phyloP scores from a whole-genome alignment of 345 rosid genomes.

The Eucalyptus lansdowneana region DNA sequence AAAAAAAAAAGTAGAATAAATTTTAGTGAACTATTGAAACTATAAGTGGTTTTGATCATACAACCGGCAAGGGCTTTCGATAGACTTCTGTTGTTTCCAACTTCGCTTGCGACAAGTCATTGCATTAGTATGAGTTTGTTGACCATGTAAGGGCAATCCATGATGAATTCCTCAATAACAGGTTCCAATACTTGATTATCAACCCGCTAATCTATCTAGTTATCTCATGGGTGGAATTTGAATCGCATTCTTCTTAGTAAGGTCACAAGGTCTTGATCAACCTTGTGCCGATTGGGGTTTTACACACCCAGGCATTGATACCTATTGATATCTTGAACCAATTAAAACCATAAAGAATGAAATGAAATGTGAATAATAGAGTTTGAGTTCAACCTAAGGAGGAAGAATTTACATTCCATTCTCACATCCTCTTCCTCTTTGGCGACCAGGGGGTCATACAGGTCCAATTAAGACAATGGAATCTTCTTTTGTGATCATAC shows the following conservation, averaged over 20 bases:
- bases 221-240: background rate
- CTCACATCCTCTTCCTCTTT: background rate
- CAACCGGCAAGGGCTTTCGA: too few relatives aligned
- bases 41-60: too few relatives aligned
- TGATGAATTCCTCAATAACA: too few relatives aligned
- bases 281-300: background rate
- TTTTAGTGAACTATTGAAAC: too few relatives aligned
- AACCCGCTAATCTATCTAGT: background rate
- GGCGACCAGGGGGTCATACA: background rate
- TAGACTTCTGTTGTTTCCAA: too few relatives aligned
- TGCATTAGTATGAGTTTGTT: too few relatives aligned
- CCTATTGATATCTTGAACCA: background rate
- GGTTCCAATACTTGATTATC: background rate
- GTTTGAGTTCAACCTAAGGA: background rate
- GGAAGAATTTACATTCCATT: background rate
- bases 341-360: background rate
- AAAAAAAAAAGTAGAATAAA: too few relatives aligned
- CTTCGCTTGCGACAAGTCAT: too few relatives aligned
- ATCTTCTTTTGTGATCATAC: background rate
- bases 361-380: background rate
- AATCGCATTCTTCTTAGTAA: background rate
- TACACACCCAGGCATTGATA: background rate
- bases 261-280: background rate
- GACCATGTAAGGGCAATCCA: too few relatives aligned
- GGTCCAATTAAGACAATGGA: background rate